A percentile compares a stretch with the other conserved stretches of the same genome.
Evolutionary conservation across 2,329 filamentous ascomycete species (phyloP).

Genomic region (Penicillium sumatraense): DNA sequence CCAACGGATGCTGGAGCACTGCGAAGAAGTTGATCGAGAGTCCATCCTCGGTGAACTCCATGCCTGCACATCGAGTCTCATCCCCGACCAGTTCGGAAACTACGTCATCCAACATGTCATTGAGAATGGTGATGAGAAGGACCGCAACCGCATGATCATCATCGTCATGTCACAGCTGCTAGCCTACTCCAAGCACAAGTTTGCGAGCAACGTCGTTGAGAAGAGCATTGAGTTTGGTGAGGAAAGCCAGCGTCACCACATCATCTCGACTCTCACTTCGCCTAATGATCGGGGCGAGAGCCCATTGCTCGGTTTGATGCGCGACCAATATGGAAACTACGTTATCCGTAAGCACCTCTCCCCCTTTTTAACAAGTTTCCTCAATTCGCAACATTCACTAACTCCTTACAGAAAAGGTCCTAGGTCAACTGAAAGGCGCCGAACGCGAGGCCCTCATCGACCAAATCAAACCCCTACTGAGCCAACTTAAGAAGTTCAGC

Average conservation of each 20-base stretch:
- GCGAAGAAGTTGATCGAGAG: slow-evolving; percentile 70
- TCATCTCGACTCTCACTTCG: slow-evolving; percentile 67
- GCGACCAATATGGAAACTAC: slow-evolving; percentile 93
- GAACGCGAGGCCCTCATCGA: slow-evolving; percentile 66
- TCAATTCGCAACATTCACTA: slow-evolving; percentile 25
- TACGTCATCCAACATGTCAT: slow-evolving; percentile 96
- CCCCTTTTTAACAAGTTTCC: not conserved
- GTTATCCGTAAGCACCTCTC: slow-evolving; percentile 79
- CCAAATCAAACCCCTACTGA: slow-evolving; percentile 66
- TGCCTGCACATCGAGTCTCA: slow-evolving; percentile 69
- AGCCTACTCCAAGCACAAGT: slow-evolving; percentile 87
- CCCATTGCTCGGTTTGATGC: slow-evolving; percentile 77
- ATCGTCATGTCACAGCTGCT: slow-evolving; percentile 75
- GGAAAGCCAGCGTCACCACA: slow-evolving; percentile 69
- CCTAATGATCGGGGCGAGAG: slow-evolving; percentile 67
- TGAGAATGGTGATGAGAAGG: slow-evolving; percentile 72
- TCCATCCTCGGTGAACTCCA: slow-evolving; percentile 81
- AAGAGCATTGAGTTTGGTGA: slow-evolving; percentile 80
- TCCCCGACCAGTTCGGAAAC: slow-evolving; percentile 90
- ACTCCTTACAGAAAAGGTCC: slow-evolving; percentile 71
- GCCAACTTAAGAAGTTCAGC: slow-evolving; percentile 65
- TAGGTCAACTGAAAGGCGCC: slow-evolving; percentile 64
- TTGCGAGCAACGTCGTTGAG: slow-evolving; percentile 96
- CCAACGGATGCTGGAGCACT: slow-evolving; percentile 86
- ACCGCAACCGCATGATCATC: slow-evolving; percentile 73